Conservation (phyloP, 108 stramenopile species). For the Pseudonitzschia multiseries region DNA sequence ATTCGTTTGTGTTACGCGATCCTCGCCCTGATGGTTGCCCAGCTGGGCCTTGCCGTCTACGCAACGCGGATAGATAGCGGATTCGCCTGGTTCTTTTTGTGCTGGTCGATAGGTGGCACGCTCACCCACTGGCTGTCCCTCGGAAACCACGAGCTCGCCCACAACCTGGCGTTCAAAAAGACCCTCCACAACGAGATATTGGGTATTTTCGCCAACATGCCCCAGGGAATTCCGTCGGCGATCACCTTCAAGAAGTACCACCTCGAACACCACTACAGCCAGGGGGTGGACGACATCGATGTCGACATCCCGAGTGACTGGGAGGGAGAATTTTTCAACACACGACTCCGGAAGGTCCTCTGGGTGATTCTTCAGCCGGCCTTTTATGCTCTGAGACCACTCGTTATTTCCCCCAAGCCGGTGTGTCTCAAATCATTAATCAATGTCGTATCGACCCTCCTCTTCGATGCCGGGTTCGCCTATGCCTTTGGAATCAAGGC, state of each 20-base stretch:
- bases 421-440: conserved; percentile 54
- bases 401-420: conserved; percentile 78
- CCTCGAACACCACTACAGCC: conserved; percentile 90
- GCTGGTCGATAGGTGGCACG: conserved; percentile 75
- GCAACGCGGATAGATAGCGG: conserved; percentile 21
- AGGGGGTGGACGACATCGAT: conserved; percentile 85
- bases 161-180: conserved; percentile 83
- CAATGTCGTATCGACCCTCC: conserved; percentile 55
- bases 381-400: conserved; percentile 89
- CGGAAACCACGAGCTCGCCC: conserved; percentile 90
- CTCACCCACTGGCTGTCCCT: conserved; percentile 86
- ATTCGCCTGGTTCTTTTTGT: conserved; percentile 42
- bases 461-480: conserved; percentile 63
- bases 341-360: conserved; percentile 68
- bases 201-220: conserved; percentile 86
- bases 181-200: conserved; percentile 68
- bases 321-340: conserved; percentile 79
- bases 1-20: conserved; percentile 65
- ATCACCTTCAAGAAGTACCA: conserved; percentile 93
- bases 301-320: conserved; percentile 83
- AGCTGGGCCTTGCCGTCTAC: conserved; percentile 62
- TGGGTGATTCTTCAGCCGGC: conserved; percentile 82
- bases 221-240: conserved; percentile 82
- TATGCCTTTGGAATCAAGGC: conserved; percentile 63
- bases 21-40: conserved; percentile 50